Evolutionary conservation across 1,284 basidiomycete genomes (phyloP).

Genomic region (Cutaneotrichosporon daszewskae): DNA sequence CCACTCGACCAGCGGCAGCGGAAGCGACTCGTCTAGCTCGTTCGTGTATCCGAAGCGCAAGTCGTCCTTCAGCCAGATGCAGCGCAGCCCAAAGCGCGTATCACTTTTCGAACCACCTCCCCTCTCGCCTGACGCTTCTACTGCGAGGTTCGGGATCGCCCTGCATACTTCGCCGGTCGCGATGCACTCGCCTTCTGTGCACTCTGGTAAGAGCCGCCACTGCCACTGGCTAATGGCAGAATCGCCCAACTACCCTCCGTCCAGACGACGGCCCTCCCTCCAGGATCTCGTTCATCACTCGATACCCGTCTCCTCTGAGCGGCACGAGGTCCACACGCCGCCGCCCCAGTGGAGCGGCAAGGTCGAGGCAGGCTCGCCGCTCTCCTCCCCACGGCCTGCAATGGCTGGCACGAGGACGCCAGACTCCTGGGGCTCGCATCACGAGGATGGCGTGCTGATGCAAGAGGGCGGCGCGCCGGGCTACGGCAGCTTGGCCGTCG

Average conservation of each 20-base stretch:
- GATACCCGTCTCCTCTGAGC: slow-evolving; percentile 10
- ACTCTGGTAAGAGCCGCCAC: too few relatives aligned
- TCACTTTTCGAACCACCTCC: too few relatives aligned
- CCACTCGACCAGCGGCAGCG: neutral
- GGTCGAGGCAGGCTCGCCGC: neutral
- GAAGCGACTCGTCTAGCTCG: neutral
- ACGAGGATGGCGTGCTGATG: slow-evolving; percentile 18
- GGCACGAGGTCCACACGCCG: slow-evolving; percentile 7
- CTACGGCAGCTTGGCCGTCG: slow-evolving; percentile 19
- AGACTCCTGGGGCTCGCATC: slow-evolving; percentile 2
- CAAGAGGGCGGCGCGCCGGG: slow-evolving; percentile 25
- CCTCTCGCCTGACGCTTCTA: too few relatives aligned
- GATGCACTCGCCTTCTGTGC: too few relatives aligned
- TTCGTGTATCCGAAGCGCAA: slow-evolving; percentile 6
- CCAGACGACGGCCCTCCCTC: neutral
- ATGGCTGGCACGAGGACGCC: slow-evolving; percentile 3
- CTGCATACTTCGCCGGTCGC: too few relatives aligned
- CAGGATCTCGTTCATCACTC: slow-evolving; percentile 4
- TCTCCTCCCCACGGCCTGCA: neutral
- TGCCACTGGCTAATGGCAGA: too few relatives aligned
- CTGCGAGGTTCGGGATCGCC: too few relatives aligned
- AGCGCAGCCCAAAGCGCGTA: too few relatives aligned
- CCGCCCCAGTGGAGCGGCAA: neutral
- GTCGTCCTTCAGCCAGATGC: too few relatives aligned
- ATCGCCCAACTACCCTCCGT: too few relatives aligned